Evolutionary conservation across 2,329 filamentous ascomycete species (phyloP).

Genomic region (Lachnellula subtilissima): DNA sequence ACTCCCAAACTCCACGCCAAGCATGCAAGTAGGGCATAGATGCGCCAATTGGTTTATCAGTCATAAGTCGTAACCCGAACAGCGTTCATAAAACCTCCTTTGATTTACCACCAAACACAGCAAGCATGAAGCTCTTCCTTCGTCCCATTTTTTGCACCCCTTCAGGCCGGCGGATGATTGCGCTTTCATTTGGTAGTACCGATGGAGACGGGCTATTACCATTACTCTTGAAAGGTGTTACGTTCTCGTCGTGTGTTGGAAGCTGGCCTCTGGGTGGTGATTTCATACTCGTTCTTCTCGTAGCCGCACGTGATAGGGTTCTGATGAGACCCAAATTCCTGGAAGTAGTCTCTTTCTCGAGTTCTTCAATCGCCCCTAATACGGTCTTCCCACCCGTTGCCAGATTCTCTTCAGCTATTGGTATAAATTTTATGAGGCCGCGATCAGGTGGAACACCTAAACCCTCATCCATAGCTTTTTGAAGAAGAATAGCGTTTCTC

Average conservation of each 20-base stretch:
- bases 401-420: conserved; percentile 65
- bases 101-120: conserved; percentile 37
- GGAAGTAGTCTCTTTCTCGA: conserved; percentile 20
- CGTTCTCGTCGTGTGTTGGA: conserved; percentile 22
- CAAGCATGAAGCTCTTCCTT: conserved; percentile 45
- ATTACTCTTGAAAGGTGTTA: conserved; percentile 13
- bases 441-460: conserved; percentile 61
- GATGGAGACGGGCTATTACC: conserved; percentile 21
- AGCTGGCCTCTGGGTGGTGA: conserved; percentile 25
- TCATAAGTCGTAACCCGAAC: background rate
- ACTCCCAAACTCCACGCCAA: conserved; percentile 7
- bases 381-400: conserved; percentile 68
- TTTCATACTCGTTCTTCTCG: conserved; percentile 36
- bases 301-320: conserved; percentile 9
- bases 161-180: conserved; percentile 21
- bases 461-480: conserved; percentile 67
- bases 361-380: conserved; percentile 59
- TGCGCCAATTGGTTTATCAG: background rate
- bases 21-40: background rate
- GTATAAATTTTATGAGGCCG: conserved; percentile 68
- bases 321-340: conserved; percentile 12
- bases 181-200: conserved; percentile 17
- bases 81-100: background rate
- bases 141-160: conserved; percentile 32
- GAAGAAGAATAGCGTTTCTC: conserved; percentile 72